Percentiles rank a stretch among this genome's conserved stretches.
Evolutionary conservation across 257 asterid genomes (phyloP).

Genomic region (Anisodus tanguticus): DNA sequence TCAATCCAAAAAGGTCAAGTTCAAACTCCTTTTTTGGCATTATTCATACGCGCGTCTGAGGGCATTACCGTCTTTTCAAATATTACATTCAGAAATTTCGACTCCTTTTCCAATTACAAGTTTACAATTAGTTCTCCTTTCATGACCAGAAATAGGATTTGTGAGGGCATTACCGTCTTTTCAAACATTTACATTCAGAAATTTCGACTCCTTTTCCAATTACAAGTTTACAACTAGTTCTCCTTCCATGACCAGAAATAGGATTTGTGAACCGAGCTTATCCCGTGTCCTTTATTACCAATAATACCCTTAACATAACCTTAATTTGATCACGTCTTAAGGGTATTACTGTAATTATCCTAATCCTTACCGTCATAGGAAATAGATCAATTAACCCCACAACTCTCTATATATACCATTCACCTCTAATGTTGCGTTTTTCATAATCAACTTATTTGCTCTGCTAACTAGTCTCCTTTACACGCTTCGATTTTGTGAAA

Average conservation of each 20-base stretch:
- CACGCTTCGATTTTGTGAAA: not conserved
- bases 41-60: not conserved
- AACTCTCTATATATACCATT: not conserved
- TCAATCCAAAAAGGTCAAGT: not conserved
- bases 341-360: not conserved
- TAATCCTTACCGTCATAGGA: not conserved
- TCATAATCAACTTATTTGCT: not conserved
- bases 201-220: not conserved
- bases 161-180: not conserved
- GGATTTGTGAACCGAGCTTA: not conserved
- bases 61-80: not conserved
- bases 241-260: not conserved
- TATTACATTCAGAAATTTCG: not conserved
- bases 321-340: not conserved
- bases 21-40: not conserved
- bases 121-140: not conserved
- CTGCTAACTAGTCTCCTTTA: not conserved
- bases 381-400: not conserved
- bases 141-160: not conserved
- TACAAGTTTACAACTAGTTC: constrained; percentile 7
- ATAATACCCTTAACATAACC: not conserved
- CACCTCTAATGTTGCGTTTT: not conserved
- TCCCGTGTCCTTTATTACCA: not conserved
- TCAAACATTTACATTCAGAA: not conserved
- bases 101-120: not conserved